Evolutionary conservation across 129 eudicot species (phyloP).

Genomic region (Tagetes patula): DNA sequence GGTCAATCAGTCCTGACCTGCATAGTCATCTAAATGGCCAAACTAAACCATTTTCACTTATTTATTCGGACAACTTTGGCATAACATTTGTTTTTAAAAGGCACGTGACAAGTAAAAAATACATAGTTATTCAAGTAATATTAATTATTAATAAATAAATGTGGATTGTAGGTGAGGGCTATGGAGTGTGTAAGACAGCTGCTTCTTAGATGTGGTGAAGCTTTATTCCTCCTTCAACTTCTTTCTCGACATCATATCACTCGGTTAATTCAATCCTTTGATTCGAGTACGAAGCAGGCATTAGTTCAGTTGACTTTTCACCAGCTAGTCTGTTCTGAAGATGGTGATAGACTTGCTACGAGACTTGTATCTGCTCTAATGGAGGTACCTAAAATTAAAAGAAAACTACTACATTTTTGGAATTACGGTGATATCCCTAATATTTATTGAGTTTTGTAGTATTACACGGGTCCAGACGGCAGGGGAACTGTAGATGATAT

Average conservation of each 20-base stretch:
- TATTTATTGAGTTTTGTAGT: slow-evolving; percentile 50
- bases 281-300: slow-evolving; percentile 47
- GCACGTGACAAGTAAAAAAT: background rate
- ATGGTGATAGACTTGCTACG: slow-evolving; percentile 87
- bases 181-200: slow-evolving; percentile 93
- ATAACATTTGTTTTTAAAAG: background rate
- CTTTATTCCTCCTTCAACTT: slow-evolving; percentile 83
- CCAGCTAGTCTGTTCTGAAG: slow-evolving; percentile 91
- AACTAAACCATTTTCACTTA: background rate
- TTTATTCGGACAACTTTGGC: background rate
- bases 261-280: slow-evolving; percentile 73
- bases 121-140: background rate
- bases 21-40: background rate
- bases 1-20: background rate
- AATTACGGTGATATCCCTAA: slow-evolving; percentile 25
- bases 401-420: background rate
- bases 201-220: slow-evolving; percentile 92
- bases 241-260: slow-evolving; percentile 85
- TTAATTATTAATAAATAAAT: background rate
- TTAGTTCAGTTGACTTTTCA: slow-evolving; percentile 78
- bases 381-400: slow-evolving; percentile 57
- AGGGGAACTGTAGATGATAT: slow-evolving; percentile 98
- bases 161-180: slow-evolving; percentile 72
- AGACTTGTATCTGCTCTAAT: slow-evolving; percentile 84
- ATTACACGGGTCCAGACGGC: slow-evolving; percentile 96